Evolutionary conservation across 2,329 filamentous ascomycete species (phyloP).

Genomic region (Colletotrichum sp.): DNA sequence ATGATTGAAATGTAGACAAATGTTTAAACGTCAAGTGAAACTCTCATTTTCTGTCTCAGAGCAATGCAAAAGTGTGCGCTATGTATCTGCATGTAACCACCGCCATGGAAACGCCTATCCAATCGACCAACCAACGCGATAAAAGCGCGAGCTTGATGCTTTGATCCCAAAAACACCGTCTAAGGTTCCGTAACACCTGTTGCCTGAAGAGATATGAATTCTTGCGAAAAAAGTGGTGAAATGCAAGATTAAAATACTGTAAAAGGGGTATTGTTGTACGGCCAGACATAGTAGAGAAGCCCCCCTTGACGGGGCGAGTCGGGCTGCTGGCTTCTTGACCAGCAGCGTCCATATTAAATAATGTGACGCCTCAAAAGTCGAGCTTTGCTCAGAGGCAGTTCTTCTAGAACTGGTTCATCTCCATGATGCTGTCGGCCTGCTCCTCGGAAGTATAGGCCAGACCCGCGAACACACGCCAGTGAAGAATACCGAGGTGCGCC

Average conservation of each 20-base stretch:
- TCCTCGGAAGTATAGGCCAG: slow-evolving; percentile 67
- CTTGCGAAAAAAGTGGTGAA: slow-evolving; percentile 9
- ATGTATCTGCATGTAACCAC: slow-evolving; percentile 17
- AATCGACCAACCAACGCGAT: not conserved
- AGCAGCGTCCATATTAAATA: not conserved
- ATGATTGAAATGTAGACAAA: not conserved
- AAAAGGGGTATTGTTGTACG: slow-evolving; percentile 22
- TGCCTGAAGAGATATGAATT: not conserved
- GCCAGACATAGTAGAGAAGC: slow-evolving; percentile 16
- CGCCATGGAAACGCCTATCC: slow-evolving; percentile 13
- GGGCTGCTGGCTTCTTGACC: not conserved
- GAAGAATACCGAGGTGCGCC: slow-evolving; percentile 82
- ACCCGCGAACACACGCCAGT: slow-evolving; percentile 88
- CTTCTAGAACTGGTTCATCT: slow-evolving; percentile 28
- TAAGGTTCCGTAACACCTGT: slow-evolving; percentile 9
- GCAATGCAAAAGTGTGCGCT: slow-evolving; percentile 16
- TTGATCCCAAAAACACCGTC: slow-evolving; percentile 17
- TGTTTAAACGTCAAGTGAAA: not conserved
- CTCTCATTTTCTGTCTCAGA: slow-evolving; percentile 13
- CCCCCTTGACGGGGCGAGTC: not conserved
- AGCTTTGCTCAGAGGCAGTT: not conserved
- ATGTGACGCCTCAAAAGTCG: not conserved
- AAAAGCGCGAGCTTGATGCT: slow-evolving; percentile 9
- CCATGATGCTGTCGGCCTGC: slow-evolving; percentile 37
- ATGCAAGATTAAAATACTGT: slow-evolving; percentile 23